Evolutionary conservation across 1,139 yeast species (phyloP), one percentile per base, ranked within the genome.

Genomic region (Hyphopichia fennica): DNA sequence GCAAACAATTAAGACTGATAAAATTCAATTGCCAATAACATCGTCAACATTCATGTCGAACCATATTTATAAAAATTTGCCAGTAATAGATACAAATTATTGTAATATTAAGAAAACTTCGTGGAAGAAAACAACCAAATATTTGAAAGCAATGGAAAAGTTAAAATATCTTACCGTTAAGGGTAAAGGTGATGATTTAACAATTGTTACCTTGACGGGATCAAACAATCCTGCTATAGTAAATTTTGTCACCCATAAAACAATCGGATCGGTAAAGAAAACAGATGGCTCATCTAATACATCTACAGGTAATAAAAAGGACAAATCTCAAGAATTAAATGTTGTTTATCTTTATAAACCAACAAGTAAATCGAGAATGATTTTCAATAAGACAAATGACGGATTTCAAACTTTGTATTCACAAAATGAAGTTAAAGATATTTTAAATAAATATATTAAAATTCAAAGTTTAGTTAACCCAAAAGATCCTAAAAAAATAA

Each of bases 91-190:
- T 48, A 60, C 77, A 1, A 62, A 65, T n/a, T 72, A 72, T 36
- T 77, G 88, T 35, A 82, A 78, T 45, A 78, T 93, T 54, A 91
- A 90, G 62, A 84, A 82, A 54, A 84, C 96, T 0, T 80, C 91
- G 3, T 91, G 95, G 95, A 90, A 87, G 60, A 93, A 93, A 57
- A 81, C 95, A 1, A 77, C 91, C 17, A 91, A 90, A 61, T 89
- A 83, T 54, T 67, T 91, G 43, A 91, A 89, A 57, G 82, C 86
- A 4, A 88, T 90, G 84, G 96, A 87, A 49, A 91, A 89, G 57
- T 73, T 75, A 39, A 80, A 81, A 1, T 78, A 84, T 44, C 50
- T 88, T 22, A 78, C 77, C 41, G 63, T 83, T 14, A 87, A 88
- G 52, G 95, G 93, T 10, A 86, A 88, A 53, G 82, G 75, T 47